Evolutionary conservation across 2,329 filamentous ascomycete species (phyloP), one percentile per base, ranked within the genome.

Genomic region (Parascedosporium putredinis): DNA sequence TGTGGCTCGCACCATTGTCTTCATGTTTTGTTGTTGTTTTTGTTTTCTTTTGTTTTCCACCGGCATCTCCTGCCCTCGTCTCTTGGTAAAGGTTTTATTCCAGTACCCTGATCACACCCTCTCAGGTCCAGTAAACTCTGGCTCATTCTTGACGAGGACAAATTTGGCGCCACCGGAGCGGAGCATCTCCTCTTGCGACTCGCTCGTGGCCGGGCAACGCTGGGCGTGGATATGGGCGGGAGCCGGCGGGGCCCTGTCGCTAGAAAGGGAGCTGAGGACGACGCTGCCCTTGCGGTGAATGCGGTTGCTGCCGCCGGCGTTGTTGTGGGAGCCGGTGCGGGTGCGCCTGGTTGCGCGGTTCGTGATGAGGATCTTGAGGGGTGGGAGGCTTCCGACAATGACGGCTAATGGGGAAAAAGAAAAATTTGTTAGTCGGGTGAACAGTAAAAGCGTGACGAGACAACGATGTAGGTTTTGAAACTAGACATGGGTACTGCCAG

Each of bases 301-400:
- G 18, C 12, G 22, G 9, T 45, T 45, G 40, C 27, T 24, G 18
- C 31, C n/a, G 20, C 38, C n/a, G n/a, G n/a, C 25, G 5, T 27
- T 25, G 2, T 34, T 25, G 3, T 29, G 9, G 4, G 49, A 50
- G 20, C 9, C 42, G 27, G 45, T 18, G 27, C 49, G 47, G 8
- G 47, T 31, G 8, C 47, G 47, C 27, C 7, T 16, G 1, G 43
- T 31, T 8, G 49, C 49, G 6, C 43, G 43, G 16, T 31, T 49
- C 10, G 55, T 50, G 6, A 58, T 33, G 25, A 59, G 34, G 5
- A 45, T 43, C 33, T 57, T 59, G 31, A 59, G 54, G 3, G 57
- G 49, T 1, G 54, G 55, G 2, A 59, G 48, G 2, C 52, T 58
- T 5, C 57, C 56, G 14, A 59, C 55, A 14, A 57, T 47, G 20